Percentiles rank a stretch among this genome's conserved stretches.
These are phyloP conservation scores for Kluyveromyces sp. DNA, from an alignment of 1,139 yeast species.

Conservation along the genomic window DNA sequence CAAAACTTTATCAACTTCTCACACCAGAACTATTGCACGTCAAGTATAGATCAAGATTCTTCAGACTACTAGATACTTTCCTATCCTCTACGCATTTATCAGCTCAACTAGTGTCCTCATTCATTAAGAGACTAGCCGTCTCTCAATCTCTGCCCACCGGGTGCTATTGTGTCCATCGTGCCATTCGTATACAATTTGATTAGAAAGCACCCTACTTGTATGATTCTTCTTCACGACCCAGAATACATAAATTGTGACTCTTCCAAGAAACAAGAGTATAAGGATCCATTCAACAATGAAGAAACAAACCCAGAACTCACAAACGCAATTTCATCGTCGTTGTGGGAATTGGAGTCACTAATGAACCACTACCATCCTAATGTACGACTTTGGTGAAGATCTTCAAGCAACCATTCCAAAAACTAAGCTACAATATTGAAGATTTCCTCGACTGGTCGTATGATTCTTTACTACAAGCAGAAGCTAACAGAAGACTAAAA, in stretches of 20 bases:
- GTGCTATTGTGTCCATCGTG: conserved; percentile 77
- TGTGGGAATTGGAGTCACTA: conserved; percentile 84
- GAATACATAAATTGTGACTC: conserved; percentile 22
- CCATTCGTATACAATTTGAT: conserved; percentile 89
- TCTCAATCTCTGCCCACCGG: conserved; percentile 74
- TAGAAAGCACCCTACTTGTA: conserved; percentile 88
- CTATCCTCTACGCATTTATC: conserved; percentile 84
- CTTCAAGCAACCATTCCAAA: conserved; percentile 82
- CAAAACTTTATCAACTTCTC: conserved; percentile 71
- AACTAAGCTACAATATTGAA: conserved; percentile 79
- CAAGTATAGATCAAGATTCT: conserved; percentile 76
- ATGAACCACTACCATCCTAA: conserved; percentile 93
- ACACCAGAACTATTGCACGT: conserved; percentile 71
- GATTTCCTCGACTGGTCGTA: conserved; percentile 94
- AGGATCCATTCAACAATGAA: conserved; percentile 59
- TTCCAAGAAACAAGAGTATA: conserved; percentile 32
- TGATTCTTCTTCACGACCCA: conserved; percentile 67
- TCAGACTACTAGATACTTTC: conserved; percentile 80
- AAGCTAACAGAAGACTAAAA: conserved; percentile 59
- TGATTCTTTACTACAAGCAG: conserved; percentile 64
- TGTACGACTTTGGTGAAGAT: conserved; percentile 83
- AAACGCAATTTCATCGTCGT: conserved; percentile 71
- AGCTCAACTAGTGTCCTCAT: conserved; percentile 76
- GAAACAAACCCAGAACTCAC: conserved; percentile 74
- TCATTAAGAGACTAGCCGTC: conserved; percentile 76